These are phyloP conservation scores for Penicillium paradoxum DNA, from an alignment of 495 filamentous ascomycete species.

Conservation along the genomic window DNA sequence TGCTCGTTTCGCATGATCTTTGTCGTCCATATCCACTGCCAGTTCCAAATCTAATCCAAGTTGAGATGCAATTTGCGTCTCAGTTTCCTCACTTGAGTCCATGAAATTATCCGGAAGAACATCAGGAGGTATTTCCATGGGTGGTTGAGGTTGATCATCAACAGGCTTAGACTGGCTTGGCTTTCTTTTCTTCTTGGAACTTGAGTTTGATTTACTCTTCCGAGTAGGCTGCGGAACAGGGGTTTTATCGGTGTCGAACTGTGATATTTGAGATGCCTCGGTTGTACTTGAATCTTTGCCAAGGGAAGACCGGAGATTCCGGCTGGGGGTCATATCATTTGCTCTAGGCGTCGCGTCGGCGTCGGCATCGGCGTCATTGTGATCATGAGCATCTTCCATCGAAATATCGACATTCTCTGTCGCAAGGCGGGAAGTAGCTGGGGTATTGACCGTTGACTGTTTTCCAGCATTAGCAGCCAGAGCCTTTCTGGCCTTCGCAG, in stretches of 20 bases:
- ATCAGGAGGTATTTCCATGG: background rate
- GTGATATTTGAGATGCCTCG: background rate
- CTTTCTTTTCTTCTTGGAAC: conserved; percentile 1
- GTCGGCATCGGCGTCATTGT: conserved; percentile 14
- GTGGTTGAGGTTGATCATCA: background rate
- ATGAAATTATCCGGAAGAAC: conserved; percentile 9
- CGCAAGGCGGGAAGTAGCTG: conserved; percentile 3
- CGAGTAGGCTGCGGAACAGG: background rate
- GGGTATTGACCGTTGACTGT: conserved; percentile 9
- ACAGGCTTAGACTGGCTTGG: background rate
- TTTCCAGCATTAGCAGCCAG: background rate
- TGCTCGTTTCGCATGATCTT: background rate
- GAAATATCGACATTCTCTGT: conserved; percentile 3
- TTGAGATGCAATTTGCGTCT: conserved; percentile 42
- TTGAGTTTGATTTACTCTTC: background rate
- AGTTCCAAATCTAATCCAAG: conserved; percentile 40
- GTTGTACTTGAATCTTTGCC: conserved; percentile 14
- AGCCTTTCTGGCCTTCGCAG: conserved; percentile 17
- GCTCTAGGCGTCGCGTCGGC: conserved; percentile 1
- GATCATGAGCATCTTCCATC: background rate
- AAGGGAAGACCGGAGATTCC: conserved; percentile 29
- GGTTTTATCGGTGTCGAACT: background rate
- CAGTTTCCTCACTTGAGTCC: conserved; percentile 39
- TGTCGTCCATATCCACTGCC: conserved; percentile 26
- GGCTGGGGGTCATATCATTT: conserved; percentile 20